phyloP scores from a whole-genome alignment of 2,329 filamentous ascomycete genomes.

The Penicillium sp. region DNA sequence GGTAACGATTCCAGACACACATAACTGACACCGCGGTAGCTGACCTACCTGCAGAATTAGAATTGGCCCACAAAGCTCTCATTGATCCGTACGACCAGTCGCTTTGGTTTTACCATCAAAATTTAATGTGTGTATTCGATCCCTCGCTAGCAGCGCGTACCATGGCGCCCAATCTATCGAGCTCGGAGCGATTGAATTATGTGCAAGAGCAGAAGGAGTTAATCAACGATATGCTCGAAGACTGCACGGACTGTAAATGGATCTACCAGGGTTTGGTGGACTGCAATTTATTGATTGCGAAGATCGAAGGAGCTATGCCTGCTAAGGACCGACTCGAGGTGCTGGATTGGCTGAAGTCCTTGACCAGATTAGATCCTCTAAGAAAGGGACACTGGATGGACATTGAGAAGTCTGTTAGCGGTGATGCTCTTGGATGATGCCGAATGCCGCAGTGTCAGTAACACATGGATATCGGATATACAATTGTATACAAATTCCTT shows the following conservation, averaged over 20 bases:
- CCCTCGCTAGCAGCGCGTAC: conserved; percentile 48
- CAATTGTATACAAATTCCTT: too few species aligned
- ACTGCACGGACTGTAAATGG: conserved; percentile 74
- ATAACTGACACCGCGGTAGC: not conserved
- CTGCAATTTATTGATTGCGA: conserved; percentile 60
- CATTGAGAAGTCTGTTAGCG: conserved; percentile 45
- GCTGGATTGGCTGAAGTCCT: conserved; percentile 57
- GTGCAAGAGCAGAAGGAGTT: conserved; percentile 68
- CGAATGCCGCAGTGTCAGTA: too few species aligned
- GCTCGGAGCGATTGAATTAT: conserved; percentile 61
- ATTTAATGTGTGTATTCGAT: conserved; percentile 67
- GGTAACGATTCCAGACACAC: conserved; percentile 43
- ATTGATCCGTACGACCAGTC: conserved; percentile 94
- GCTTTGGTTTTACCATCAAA: conserved; percentile 95
- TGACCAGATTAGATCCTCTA: conserved; percentile 69
- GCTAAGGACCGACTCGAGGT: conserved; percentile 46
- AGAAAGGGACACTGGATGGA: conserved; percentile 73
- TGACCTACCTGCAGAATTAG: conserved; percentile 57
- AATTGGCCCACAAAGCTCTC: conserved; percentile 69
- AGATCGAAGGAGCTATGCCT: conserved; percentile 46
- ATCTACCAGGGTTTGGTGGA: conserved; percentile 83
- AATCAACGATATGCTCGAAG: conserved; percentile 63
- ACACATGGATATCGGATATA: too few species aligned
- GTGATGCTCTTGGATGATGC: not conserved
- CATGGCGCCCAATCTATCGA: conserved; percentile 62